Percentiles rank a stretch among this genome's conserved stretches.
These are phyloP conservation scores for Piromyces finnis DNA, from an alignment of 192 early-diverging fungal species.

Conservation along the genomic window DNA sequence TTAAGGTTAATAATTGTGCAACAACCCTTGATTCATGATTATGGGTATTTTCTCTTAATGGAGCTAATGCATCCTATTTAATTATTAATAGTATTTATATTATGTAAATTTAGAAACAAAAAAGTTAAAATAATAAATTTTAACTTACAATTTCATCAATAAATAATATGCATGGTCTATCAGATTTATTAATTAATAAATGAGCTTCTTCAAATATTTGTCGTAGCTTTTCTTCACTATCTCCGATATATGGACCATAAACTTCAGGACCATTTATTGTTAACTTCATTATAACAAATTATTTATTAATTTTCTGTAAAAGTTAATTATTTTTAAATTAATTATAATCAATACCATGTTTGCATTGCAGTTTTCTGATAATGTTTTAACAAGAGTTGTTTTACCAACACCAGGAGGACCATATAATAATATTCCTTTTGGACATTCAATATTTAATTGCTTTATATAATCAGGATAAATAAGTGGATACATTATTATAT, in stretches of 20 bases:
- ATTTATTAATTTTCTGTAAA: too few species aligned
- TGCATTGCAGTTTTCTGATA: slow-evolving; percentile 46
- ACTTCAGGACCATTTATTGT: slow-evolving; percentile 68
- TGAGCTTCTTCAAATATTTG: slow-evolving; percentile 51
- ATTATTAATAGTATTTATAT: slow-evolving; percentile 2
- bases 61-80: slow-evolving; percentile 51
- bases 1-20: slow-evolving; percentile 70
- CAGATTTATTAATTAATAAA: slow-evolving; percentile 5
- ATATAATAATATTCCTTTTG: slow-evolving; percentile 67
- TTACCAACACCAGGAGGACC: slow-evolving; percentile 95
- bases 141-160: slow-evolving; percentile 80
- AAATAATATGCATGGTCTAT: slow-evolving; percentile 61
- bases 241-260: slow-evolving; percentile 63
- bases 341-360: slow-evolving; percentile 20
- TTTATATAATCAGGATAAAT: slow-evolving; percentile 37
- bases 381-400: slow-evolving; percentile 57
- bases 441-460: slow-evolving; percentile 55
- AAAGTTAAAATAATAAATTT: background rate
- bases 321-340: slow-evolving; percentile 7
- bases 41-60: slow-evolving; percentile 33
- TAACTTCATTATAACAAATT: slow-evolving; percentile 10
- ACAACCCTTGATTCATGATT: slow-evolving; percentile 61
- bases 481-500: slow-evolving; percentile 62
- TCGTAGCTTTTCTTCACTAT: slow-evolving; percentile 67
- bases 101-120: too few species aligned